Base-by-base conservation (phyloP, 192 early-diverging fungal genomes). In the Chytriomyces confervae region DNA sequence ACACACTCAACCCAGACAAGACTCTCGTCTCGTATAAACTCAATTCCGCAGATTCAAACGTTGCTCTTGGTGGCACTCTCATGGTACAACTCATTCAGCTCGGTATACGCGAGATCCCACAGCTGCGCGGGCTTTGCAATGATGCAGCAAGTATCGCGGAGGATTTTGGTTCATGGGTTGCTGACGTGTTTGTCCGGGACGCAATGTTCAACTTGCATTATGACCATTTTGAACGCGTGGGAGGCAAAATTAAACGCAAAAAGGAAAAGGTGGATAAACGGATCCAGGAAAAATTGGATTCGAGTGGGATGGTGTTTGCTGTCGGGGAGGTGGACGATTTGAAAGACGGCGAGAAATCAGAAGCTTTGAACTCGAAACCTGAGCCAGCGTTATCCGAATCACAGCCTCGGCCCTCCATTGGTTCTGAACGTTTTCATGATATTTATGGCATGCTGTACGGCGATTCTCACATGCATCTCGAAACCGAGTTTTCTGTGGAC, bases 241-340 rank as follows among this genome's bases (percentile, higher is more conserved):
- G 69, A 23, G 27, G 24, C 20, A 50, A 29, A 27, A 57, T n/a
- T n/a, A 50, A 50, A 29, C n/a, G 69, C 45, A 70, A 51, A 29
- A 70, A 70, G 50, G 50, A 23, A 13, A 70, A 70, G 36, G 51
- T 70, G n/a, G 50, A 70, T 11, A 70, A 70, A 29, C 50, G 46
- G 49, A 70, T 70, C 20, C 49, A 18, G 5, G 51, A 53, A 20
- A 29, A 53, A 7, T 16, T 7, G 49, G 51, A 70, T 53, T 13
- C n/a, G 69, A 70, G 69, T 29, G 69, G 69, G 50, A 70, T 70
- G 69, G 69, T 70, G 69, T 8, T 24, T 5, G 69, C 50, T 70
- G 69, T 70, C 8, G 69, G 50, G 4, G 69, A 50, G 50, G 69
- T 70, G 10, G 66, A 64, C 8, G 66, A 68, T 0, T 47, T 23